Conservation (phyloP, 2,329 filamentous ascomycete genomes). For the Aspergillus felis region DNA sequence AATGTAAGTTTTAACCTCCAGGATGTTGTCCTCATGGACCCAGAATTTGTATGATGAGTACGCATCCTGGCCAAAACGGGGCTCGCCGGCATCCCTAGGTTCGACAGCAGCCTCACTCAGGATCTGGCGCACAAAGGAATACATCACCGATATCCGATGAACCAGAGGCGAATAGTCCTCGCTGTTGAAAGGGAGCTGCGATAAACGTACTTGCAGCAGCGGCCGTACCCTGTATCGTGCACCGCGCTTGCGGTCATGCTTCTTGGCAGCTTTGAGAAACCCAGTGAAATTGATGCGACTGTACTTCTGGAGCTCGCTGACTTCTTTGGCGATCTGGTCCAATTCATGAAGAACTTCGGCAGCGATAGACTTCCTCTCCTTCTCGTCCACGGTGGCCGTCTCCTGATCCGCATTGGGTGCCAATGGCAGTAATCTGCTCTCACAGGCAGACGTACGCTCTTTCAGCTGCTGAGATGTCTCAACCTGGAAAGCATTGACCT, state of each 20-base stretch:
- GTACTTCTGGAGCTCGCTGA: constrained; percentile 91
- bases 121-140: constrained; percentile 85
- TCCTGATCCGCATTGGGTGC: constrained; percentile 37
- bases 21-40: constrained; percentile 91
- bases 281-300: constrained; percentile 96
- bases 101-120: constrained; percentile 51
- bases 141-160: constrained; percentile 87
- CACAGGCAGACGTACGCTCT: constrained; percentile 70
- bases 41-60: constrained; percentile 94
- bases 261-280: constrained; percentile 97
- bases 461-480: constrained; percentile 76
- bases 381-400: constrained; percentile 35
- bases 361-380: constrained; percentile 50
- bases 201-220: constrained; percentile 83
- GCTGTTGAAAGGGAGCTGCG: constrained; percentile 89
- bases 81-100: constrained; percentile 46
- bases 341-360: constrained; percentile 74
- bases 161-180: constrained; percentile 89
- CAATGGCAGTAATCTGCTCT: constrained; percentile 60
- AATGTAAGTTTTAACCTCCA: constrained; percentile 96
- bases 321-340: constrained; percentile 82
- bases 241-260: constrained; percentile 92
- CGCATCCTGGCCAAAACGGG: constrained; percentile 54
- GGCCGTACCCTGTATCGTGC: constrained; percentile 82
- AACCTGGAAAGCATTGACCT: constrained; percentile 85